Base-by-base conservation (phyloP, 495 filamentous ascomycete genomes). In the Lichina pygmaea region DNA sequence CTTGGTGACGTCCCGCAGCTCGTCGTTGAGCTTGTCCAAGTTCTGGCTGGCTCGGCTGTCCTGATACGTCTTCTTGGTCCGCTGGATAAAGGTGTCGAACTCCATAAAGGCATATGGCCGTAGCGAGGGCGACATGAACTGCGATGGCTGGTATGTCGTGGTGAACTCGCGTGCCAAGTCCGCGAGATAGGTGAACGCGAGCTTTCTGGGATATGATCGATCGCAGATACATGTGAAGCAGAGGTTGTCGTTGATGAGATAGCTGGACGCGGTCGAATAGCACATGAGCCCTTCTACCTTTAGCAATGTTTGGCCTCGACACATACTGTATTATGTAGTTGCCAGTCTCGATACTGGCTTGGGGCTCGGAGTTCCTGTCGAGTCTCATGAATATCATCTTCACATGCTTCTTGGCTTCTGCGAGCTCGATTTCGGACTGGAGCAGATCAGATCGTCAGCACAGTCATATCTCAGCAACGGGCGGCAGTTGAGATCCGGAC, bases 171-270 rank as follows among this genome's bases (percentile, higher is more conserved):
- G 70, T 42, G 76, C 70, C 44, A 95, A 71, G 65, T 99, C 89
- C 44, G 77, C 75, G 34, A 99, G 85, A 71, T 95, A 99, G 44
- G 91, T 95, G 63, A 95, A 94, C 52, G 89, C 89, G 32, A 99
- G 78, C 59, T 99, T 95, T 55, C 91, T 86, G 38, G 89, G 91
- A 65, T 94, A 99, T 31, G 82, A 81, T 41, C 72, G 69, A 58
- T 94, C 86, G 66, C 78, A 81, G 56, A 99, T 86, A 63, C 79
- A 83, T 48, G 94, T 66, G 67, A 86, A 99, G 65, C 81, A 75
- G 54, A 95, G 64, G 49, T 79, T 73, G 52, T 75, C 65, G 51
- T 77, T 59, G 62, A 95, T 82, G 36, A 82, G 61, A 67, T 97
- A 97, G 66, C 83, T 89, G 53, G 15, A 13, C 17, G 34, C 13